Evolutionary conservation across 352 stramenopile genomes (phyloP).

Genomic region (Globisporangium viniferum): DNA sequence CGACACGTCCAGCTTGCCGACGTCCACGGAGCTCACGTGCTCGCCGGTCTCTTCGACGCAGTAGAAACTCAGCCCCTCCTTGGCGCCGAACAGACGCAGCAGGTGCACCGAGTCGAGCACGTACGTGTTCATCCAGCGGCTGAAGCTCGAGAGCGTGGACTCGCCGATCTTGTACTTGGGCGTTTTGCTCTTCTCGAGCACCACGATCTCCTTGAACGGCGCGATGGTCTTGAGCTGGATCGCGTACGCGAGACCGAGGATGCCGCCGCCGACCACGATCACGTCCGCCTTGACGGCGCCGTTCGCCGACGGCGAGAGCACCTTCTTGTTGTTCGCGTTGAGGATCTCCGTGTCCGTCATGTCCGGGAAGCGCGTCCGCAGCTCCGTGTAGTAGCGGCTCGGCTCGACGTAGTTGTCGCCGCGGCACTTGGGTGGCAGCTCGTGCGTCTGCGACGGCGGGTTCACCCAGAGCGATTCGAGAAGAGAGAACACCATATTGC

Average conservation of each 20-base stretch:
- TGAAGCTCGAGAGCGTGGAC: slow-evolving; percentile 3
- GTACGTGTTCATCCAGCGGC: slow-evolving; percentile 3
- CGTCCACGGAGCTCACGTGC: neutral
- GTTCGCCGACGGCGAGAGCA: neutral
- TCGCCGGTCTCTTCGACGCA: neutral
- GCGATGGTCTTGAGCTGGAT: slow-evolving; percentile 5
- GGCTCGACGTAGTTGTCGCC: neutral
- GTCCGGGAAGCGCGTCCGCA: neutral
- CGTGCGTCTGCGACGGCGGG: neutral
- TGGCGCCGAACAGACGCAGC: slow-evolving; percentile 2
- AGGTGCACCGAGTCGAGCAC: slow-evolving; percentile 3
- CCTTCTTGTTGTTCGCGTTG: slow-evolving; percentile 5
- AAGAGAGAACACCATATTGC: neutral
- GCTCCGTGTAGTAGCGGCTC: neutral
- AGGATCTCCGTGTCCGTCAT: slow-evolving; percentile 1
- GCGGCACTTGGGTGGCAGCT: neutral
- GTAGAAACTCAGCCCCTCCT: slow-evolving; percentile 6
- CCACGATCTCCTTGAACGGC: slow-evolving; percentile 4
- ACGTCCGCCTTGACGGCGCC: neutral
- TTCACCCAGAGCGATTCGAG: neutral
- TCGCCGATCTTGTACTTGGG: slow-evolving; percentile 4
- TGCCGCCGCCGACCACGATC: slow-evolving; percentile 1
- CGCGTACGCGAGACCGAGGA: neutral
- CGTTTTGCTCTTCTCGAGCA: neutral
- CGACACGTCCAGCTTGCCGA: neutral